These are phyloP conservation scores for Oidium heveae DNA, from an alignment of 2,329 filamentous ascomycete species.

Conservation along the genomic window DNA sequence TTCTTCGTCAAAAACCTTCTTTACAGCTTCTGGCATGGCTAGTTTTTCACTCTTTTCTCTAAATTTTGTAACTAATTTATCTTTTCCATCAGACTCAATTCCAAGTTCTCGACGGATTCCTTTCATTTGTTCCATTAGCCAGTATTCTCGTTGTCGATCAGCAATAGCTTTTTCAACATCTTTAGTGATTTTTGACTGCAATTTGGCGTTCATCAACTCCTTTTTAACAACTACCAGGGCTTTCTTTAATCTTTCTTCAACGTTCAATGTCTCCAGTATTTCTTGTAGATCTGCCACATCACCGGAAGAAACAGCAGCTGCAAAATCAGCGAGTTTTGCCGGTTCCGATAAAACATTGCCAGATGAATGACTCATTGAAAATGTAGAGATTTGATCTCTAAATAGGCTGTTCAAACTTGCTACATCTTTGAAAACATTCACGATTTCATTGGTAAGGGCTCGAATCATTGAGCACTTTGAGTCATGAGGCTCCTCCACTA, in stretches of 20 bases:
- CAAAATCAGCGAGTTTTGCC: constrained; percentile 87
- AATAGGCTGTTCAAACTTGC: constrained; percentile 85
- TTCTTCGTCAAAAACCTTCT: constrained; percentile 96
- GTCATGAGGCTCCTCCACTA: constrained; percentile 70
- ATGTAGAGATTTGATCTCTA: constrained; percentile 90
- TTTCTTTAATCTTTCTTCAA: constrained; percentile 81
- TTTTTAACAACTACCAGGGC: constrained; percentile 85
- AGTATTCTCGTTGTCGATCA: constrained; percentile 92
- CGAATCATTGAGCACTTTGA: constrained; percentile 72
- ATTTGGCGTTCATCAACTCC: constrained; percentile 90
- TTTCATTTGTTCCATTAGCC: constrained; percentile 99
- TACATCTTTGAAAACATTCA: constrained; percentile 96
- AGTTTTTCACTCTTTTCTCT: constrained; percentile 83
- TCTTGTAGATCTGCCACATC: constrained; percentile 83
- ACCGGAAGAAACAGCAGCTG: constrained; percentile 83
- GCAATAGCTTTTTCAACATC: constrained; percentile 95
- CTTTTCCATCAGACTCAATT: constrained; percentile 92
- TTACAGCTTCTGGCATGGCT: constrained; percentile 88
- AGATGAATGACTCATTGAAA: constrained; percentile 82
- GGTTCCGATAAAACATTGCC: constrained; percentile 91
- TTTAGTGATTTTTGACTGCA: constrained; percentile 93
- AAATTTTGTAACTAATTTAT: constrained; percentile 93
- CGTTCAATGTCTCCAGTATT: constrained; percentile 65
- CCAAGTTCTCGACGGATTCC: constrained; percentile 87
- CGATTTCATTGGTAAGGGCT: constrained; percentile 87